Percentiles rank a stretch among this genome's conserved stretches.
These are phyloP conservation scores for Stagonosporopsis tanaceti DNA, from an alignment of 2,329 filamentous ascomycete species.

Conservation along the genomic window DNA sequence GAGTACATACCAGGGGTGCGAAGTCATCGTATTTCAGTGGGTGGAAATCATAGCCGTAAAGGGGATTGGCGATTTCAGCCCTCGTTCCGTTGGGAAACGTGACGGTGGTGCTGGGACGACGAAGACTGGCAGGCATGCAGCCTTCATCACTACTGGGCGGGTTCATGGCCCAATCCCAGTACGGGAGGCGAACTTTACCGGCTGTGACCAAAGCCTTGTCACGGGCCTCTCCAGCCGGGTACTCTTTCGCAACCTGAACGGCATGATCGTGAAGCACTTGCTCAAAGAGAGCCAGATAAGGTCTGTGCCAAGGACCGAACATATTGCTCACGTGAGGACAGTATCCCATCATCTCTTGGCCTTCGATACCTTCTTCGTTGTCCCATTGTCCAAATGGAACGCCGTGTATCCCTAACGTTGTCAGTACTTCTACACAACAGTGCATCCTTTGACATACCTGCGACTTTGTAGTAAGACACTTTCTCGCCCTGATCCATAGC, in stretches of 20 bases:
- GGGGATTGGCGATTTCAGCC: conserved; percentile 36
- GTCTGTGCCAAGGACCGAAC: conserved; percentile 45
- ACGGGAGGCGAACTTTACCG: conserved; percentile 41
- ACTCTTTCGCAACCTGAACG: conserved; percentile 40
- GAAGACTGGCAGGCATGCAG: conserved; percentile 36
- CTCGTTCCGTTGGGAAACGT: conserved; percentile 40
- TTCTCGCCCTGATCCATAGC: conserved; percentile 43
- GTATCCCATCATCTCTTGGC: conserved; percentile 37
- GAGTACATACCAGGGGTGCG: conserved; percentile 32
- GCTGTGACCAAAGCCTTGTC: conserved; percentile 35
- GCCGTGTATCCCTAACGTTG: conserved; percentile 40
- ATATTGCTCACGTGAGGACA: conserved; percentile 43
- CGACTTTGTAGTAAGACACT: conserved; percentile 43
- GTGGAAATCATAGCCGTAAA: conserved; percentile 43
- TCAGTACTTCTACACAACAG: not conserved
- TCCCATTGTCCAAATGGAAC: conserved; percentile 42
- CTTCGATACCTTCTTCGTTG: conserved; percentile 30
- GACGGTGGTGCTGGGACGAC: conserved; percentile 28
- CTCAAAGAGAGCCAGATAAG: conserved; percentile 45
- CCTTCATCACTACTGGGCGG: conserved; percentile 33
- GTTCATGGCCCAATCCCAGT: conserved; percentile 47
- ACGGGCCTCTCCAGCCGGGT: conserved; percentile 32
- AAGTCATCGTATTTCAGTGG: conserved; percentile 41
- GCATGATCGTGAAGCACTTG: conserved; percentile 43
- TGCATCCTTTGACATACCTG: conserved; percentile 27